phyloP scores from a whole-genome alignment of 2,329 filamentous ascomycete genomes.

The Emmonsiellopsis sp. region DNA sequence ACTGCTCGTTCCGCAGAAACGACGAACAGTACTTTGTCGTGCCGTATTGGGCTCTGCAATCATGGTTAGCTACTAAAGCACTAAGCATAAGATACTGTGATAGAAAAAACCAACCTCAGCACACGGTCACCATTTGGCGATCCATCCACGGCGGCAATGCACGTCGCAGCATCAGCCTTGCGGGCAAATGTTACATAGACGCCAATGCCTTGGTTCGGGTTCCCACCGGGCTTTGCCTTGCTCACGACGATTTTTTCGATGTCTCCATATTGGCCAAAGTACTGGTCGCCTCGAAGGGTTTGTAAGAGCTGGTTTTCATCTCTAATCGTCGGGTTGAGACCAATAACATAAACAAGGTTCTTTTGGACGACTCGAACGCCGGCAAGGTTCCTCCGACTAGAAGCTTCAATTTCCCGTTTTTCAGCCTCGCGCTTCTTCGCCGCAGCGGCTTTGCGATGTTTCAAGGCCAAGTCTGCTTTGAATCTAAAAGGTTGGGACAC shows the following conservation, averaged over 20 bases:
- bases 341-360: conserved; percentile 96
- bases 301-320: conserved; percentile 81
- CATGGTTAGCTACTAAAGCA: neutral
- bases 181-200: conserved; percentile 97
- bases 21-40: conserved; percentile 99
- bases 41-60: conserved; percentile 57
- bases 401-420: conserved; percentile 90
- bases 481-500: conserved; percentile 25
- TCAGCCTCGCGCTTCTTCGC: conserved; percentile 88
- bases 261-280: conserved; percentile 96
- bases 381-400: conserved; percentile 90
- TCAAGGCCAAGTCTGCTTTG: conserved; percentile 45
- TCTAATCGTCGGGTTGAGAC: conserved; percentile 78
- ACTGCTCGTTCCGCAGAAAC: conserved; percentile 87
- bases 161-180: conserved; percentile 80
- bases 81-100: neutral
- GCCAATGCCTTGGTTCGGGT: conserved; percentile 73
- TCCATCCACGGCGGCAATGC: conserved; percentile 86
- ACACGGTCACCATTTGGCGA: conserved; percentile 82
- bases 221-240: conserved; percentile 70
- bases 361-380: conserved; percentile 95
- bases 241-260: conserved; percentile 99
- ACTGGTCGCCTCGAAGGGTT: conserved; percentile 80
- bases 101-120: conserved; percentile 56
- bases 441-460: conserved; percentile 87